Base-by-base conservation (phyloP, 495 filamentous ascomycete species). In the Hypoxylon fragiforme region DNA sequence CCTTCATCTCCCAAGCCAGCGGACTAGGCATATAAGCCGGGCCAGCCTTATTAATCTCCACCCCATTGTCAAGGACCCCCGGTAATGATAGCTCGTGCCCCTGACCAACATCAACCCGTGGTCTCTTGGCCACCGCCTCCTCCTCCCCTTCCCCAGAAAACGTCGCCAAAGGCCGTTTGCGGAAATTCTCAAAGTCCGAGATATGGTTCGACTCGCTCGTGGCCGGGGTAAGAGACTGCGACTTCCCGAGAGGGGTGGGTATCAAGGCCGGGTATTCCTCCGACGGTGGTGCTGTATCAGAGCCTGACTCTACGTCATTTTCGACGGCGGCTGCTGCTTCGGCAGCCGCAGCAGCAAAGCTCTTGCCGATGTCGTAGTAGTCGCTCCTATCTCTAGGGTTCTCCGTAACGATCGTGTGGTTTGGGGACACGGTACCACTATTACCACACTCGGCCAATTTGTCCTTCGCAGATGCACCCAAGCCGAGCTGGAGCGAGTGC, bases 171-270 rank as follows among this genome's bases (percentile, higher is more conserved):
- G 36, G 36, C 21, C 57, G 50, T 36, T 61, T 61, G 6, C 36
- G 51, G 14, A 35, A 8, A 8, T 19, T 44, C n/a, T 55, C 57
- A 11, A 14, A 16, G n/a, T 60, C 57, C 11, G 57, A 60, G 1
- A 41, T 15, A 2, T 30, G 50, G 13, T n/a, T 39, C 12, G 50
- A 54, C 16, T 46, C 57, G 36, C 36, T 61, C 21, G 57, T 61
- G 7, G 52, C 37, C 6, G 57, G 57, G 6, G 57, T 61, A 2
- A 20, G 11, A 13, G 41, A 43, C 15, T 12, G 8, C 1, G n/a
- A 38, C 11, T 38, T 38, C 9, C 7, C 21, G 6, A 34, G 12
- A 2, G 42, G 36, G 1, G 46, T 44, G 8, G 51, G 24, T 9
- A 28, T 8, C n/a, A 47, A 11, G 9, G 46, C 4, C 9, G 24